Conservation (phyloP, 352 stramenopile species). For the Globisporangium alternatum region DNA sequence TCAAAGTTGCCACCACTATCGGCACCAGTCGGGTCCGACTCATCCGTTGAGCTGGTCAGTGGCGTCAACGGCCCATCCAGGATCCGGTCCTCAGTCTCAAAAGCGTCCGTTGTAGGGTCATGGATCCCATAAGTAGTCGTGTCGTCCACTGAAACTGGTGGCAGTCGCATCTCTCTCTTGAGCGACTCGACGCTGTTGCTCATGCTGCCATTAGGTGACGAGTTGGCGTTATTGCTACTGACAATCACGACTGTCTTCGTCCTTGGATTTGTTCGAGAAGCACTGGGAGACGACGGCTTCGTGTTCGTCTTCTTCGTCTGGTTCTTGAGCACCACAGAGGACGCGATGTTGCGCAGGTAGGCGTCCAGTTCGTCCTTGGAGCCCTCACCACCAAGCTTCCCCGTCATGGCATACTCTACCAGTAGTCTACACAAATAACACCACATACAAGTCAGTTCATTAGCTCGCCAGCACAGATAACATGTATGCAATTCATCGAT, state of each 20-base stretch:
- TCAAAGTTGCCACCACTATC: slow-evolving; percentile 4
- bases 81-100: neutral
- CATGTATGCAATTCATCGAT: neutral
- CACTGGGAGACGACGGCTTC: slow-evolving; percentile 15
- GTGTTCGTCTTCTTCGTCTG: slow-evolving; percentile 12
- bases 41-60: slow-evolving; percentile 4
- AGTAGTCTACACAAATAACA: slow-evolving; percentile 33
- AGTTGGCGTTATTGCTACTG: neutral
- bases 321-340: slow-evolving; percentile 66
- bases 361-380: slow-evolving; percentile 58
- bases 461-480: neutral
- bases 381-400: slow-evolving; percentile 46
- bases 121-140: no score
- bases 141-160: neutral
- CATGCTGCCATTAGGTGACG: neutral
- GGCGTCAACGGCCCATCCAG: neutral
- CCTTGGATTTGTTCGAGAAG: slow-evolving; percentile 8
- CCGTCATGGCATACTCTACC: slow-evolving; percentile 69
- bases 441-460: neutral
- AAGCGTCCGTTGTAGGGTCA: neutral
- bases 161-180: neutral
- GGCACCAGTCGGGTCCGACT: neutral
- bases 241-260: neutral
- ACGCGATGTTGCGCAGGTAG: slow-evolving; percentile 61
- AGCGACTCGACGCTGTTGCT: slow-evolving; percentile 8